A percentile compares a stretch with the other conserved stretches of the same genome.
phyloP scores from a whole-genome alignment of 257 asterid genomes.

The Mitragyna speciosa region DNA sequence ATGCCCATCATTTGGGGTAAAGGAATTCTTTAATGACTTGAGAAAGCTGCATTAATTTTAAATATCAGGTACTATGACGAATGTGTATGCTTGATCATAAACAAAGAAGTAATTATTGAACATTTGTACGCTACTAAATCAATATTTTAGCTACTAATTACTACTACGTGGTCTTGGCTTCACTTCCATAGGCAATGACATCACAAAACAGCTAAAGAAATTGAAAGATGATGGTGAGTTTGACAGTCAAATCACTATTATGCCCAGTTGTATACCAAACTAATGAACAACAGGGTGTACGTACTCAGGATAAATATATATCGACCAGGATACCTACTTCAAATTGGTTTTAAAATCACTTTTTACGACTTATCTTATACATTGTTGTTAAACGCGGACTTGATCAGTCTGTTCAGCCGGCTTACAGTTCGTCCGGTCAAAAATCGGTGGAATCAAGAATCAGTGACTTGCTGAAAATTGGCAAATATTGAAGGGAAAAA shows the following conservation, averaged over 20 bases:
- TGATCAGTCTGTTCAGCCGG: too few species aligned
- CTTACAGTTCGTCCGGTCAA: too few species aligned
- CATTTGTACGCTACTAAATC: constrained; percentile 18
- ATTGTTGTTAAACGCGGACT: background rate
- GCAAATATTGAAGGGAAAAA: too few species aligned
- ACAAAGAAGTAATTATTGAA: constrained; percentile 7
- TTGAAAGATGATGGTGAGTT: constrained; percentile 25
- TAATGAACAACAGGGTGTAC: background rate
- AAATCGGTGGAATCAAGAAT: too few species aligned
- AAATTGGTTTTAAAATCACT: background rate
- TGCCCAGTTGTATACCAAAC: background rate
- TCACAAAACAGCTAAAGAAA: constrained; percentile 31
- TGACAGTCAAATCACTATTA: constrained; percentile 33
- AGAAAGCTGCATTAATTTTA: background rate
- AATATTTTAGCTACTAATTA: constrained; percentile 29
- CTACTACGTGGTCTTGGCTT: constrained; percentile 31
- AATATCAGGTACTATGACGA: background rate
- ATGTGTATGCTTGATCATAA: constrained; percentile 19
- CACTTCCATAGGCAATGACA: constrained; percentile 33
- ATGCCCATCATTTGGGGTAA: constrained; percentile 38
- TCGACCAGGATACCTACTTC: background rate
- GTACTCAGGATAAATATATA: background rate
- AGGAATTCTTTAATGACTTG: constrained; percentile 14
- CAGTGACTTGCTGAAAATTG: too few species aligned
- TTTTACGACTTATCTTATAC: background rate